A percentile compares a stretch with the other conserved stretches of the same genome.
phyloP scores from a whole-genome alignment of 2,329 filamentous ascomycete genomes.

The Macrophomina tecta region DNA sequence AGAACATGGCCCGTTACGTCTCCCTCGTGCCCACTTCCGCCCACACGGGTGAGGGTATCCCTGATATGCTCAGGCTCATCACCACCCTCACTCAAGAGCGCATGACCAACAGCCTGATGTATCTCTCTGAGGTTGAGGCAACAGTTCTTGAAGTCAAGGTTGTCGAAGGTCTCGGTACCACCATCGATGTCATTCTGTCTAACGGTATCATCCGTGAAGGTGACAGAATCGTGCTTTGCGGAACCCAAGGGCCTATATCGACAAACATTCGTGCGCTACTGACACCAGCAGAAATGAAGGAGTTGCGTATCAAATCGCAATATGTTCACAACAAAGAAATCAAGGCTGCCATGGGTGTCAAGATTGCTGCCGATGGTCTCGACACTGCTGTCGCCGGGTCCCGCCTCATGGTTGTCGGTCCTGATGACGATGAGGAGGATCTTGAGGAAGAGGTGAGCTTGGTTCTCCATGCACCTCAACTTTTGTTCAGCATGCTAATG shows the following conservation, averaged over 20 bases:
- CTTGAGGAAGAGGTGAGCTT: constrained; percentile 77
- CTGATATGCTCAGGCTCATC: constrained; percentile 97
- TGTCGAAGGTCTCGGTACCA: constrained; percentile 98
- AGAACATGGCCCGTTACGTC: constrained; percentile 91
- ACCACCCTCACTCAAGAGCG: constrained; percentile 91
- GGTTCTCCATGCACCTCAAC: not conserved
- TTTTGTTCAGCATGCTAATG: constrained; percentile 1
- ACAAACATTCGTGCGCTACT: constrained; percentile 95
- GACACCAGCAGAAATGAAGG: constrained; percentile 90
- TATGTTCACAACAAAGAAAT: constrained; percentile 99
- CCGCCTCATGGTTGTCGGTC: constrained; percentile 88
- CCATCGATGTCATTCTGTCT: constrained; percentile 94
- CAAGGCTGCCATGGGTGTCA: constrained; percentile 97
- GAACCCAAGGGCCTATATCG: constrained; percentile 92
- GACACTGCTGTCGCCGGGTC: constrained; percentile 97
- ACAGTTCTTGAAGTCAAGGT: constrained; percentile 99
- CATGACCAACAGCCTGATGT: constrained; percentile 98
- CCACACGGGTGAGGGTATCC: constrained; percentile 98
- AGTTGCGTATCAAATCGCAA: constrained; percentile 90
- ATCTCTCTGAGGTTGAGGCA: constrained; percentile 95
- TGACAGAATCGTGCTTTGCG: constrained; percentile 92
- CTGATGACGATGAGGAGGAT: constrained; percentile 95
- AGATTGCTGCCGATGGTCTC: constrained; percentile 95
- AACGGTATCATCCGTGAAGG: constrained; percentile 96
- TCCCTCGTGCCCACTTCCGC: constrained; percentile 98